Base-by-base conservation (phyloP, 2,329 filamentous ascomycete species). In the Botrytis deweyae region DNA sequence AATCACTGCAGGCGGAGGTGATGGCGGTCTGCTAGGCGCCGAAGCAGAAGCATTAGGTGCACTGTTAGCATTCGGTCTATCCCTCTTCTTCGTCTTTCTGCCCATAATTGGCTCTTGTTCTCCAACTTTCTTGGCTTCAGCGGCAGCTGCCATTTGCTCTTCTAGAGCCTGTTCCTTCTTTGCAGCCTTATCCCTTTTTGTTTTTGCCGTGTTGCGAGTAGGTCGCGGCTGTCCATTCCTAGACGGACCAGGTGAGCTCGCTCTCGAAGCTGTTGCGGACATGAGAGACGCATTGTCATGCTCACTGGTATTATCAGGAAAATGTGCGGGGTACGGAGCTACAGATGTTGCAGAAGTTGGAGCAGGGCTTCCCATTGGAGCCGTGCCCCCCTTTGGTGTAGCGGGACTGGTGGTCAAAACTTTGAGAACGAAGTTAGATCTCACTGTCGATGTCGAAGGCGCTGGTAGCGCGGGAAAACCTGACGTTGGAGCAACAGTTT, bases 81-180 rank as follows among this genome's bases (percentile, higher is more conserved):
- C 90, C 83, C 94, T 95, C 85, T 93, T 89, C 84, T 95, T 96
- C 86, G 94, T 95, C 85, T 94, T 94, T 70, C 93, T 89, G 49
- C 92, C 92, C 67, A 94, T 81, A 59, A 97, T 92, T 0, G 93
- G 93, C 12, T 90, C 93, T 77, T 88, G 85, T 16, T 86, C 84
- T 77, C 86, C 85, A 66, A 86, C 81, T 52, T 81, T 77, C 40
- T 76, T 72, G 52, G 79, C 80, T 38, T 76, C 76, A 46, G 89
- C 87, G 76, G 89, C 87, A 25, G 84, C 83, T 70, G 88, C 85
- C 20, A 86, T 82, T 74, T 91, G 90, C 22, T 83, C 79, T 67
- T 86, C 85, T 4, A 72, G 64, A 76, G 87, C 87, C 73, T 92
- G 90, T 78, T 90, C 89, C 79, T 90, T 92, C 74, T 89, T 84